These are phyloP conservation scores for Cercospora janseana DNA, from an alignment of 2,329 filamentous ascomycete species.

Conservation along the genomic window DNA sequence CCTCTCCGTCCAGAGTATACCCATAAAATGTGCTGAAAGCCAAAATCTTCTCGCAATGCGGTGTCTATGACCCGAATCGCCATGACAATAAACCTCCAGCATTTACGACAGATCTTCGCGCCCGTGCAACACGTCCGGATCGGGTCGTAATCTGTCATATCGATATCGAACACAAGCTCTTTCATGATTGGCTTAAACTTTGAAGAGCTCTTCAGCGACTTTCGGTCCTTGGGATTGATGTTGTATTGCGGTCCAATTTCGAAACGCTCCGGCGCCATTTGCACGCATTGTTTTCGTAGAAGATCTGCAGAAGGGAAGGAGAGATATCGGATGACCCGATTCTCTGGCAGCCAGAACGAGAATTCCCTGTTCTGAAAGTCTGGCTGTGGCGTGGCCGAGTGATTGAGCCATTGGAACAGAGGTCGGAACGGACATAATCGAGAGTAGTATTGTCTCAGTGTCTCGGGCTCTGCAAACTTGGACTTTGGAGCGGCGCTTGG, in stretches of 20 bases:
- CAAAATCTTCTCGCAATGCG: constrained; percentile 88
- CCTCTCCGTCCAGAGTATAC: constrained; percentile 96
- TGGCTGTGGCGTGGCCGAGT: constrained; percentile 77
- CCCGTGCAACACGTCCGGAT: constrained; percentile 93
- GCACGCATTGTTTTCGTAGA: constrained; percentile 86
- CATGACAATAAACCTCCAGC: constrained; percentile 98
- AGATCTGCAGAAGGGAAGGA: constrained; percentile 68
- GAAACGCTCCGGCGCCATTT: constrained; percentile 86
- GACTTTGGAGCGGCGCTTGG: constrained; percentile 27
- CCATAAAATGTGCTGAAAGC: constrained; percentile 96
- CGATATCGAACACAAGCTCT: constrained; percentile 98
- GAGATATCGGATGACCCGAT: constrained; percentile 90
- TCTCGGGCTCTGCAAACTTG: constrained; percentile 66
- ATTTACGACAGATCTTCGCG: constrained; percentile 88
- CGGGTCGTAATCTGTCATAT: constrained; percentile 98
- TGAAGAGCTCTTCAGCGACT: constrained; percentile 74
- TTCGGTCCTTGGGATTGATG: constrained; percentile 89
- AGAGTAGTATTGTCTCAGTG: constrained; percentile 93
- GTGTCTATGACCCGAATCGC: constrained; percentile 89
- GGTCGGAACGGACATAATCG: constrained; percentile 92
- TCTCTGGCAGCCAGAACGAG: constrained; percentile 89
- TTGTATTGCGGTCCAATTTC: constrained; percentile 98
- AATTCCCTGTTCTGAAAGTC: constrained; percentile 95
- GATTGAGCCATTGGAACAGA: constrained; percentile 97
- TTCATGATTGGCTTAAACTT: constrained; percentile 86